phyloP scores from a whole-genome alignment of 495 filamentous ascomycete genomes.

The Letharia columbiana region DNA sequence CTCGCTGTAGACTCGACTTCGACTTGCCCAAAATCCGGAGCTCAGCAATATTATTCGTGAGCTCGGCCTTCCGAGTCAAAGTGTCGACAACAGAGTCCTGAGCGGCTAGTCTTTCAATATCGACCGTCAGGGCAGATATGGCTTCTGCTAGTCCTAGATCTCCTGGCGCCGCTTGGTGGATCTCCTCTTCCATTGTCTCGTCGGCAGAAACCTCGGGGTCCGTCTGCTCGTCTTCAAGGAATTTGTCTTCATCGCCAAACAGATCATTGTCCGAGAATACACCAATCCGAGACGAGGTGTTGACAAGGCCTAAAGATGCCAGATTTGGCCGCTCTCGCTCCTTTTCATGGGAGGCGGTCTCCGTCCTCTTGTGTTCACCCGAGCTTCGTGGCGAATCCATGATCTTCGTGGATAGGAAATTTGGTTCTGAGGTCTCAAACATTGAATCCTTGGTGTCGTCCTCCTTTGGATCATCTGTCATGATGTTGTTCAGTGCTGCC shows the following conservation, averaged over 20 bases:
- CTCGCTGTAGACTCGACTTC: slow-evolving; percentile 81
- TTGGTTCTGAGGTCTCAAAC: slow-evolving; percentile 39
- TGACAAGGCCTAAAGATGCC: slow-evolving; percentile 83
- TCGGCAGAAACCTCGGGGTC: slow-evolving; percentile 54
- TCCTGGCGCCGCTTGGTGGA: slow-evolving; percentile 91
- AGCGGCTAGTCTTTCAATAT: slow-evolving; percentile 80
- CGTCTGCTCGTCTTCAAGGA: slow-evolving; percentile 75
- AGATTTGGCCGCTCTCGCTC: slow-evolving; percentile 66
- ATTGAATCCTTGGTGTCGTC: slow-evolving; percentile 54
- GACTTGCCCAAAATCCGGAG: slow-evolving; percentile 89
- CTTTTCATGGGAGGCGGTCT: slow-evolving; percentile 39
- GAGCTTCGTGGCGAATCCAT: slow-evolving; percentile 47
- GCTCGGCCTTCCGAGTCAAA: slow-evolving; percentile 83
- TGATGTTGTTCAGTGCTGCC: slow-evolving; percentile 86
- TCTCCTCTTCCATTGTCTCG: slow-evolving; percentile 62
- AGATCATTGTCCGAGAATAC: slow-evolving; percentile 91
- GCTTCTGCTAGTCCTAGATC: slow-evolving; percentile 92
- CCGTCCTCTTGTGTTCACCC: slow-evolving; percentile 42
- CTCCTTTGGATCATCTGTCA: slow-evolving; percentile 62
- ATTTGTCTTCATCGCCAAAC: slow-evolving; percentile 83
- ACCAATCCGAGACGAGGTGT: slow-evolving; percentile 65
- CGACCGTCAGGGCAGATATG: slow-evolving; percentile 69
- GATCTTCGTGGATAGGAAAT: slow-evolving; percentile 39
- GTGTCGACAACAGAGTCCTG: slow-evolving; percentile 91
- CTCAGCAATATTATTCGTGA: slow-evolving; percentile 94